Evolutionary conservation across 2,329 filamentous ascomycete species (phyloP).

Genomic region (Cercospora sojina): DNA sequence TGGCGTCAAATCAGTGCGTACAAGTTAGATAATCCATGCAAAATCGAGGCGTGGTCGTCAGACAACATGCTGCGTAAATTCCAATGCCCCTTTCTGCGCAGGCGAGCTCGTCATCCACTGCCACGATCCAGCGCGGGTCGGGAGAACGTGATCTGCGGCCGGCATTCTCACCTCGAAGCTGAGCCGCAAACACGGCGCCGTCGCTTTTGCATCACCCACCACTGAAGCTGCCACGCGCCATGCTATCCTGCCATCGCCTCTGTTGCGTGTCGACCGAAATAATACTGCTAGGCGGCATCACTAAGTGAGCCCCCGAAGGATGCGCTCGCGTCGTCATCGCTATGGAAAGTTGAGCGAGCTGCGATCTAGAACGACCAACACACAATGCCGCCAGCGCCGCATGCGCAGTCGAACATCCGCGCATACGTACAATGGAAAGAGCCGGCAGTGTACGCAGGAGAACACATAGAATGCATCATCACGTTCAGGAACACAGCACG

Average conservation of each 20-base stretch:
- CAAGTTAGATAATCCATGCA: conserved; percentile 6
- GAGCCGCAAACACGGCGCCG: conserved; percentile 1
- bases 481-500: conserved; percentile 83
- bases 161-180: conserved; percentile 1
- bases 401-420: conserved; percentile 68
- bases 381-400: conserved; percentile 18
- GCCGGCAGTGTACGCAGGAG: conserved; percentile 91
- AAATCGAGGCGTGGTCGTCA: background rate
- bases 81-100: background rate
- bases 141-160: conserved; percentile 1
- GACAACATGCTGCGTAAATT: background rate
- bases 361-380: conserved; percentile 1
- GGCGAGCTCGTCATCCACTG: background rate
- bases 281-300: background rate
- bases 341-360: conserved; percentile 20
- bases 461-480: conserved; percentile 92
- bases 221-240: background rate
- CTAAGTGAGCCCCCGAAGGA: conserved; percentile 6
- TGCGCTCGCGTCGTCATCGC: conserved; percentile 12
- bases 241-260: background rate
- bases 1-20: background rate
- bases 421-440: conserved; percentile 96
- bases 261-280: background rate
- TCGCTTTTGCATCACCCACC: background rate
- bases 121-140: background rate